Evolutionary conservation across 129 eudicot genomes (phyloP).

Genomic region (Flaveria ramosissima): DNA sequence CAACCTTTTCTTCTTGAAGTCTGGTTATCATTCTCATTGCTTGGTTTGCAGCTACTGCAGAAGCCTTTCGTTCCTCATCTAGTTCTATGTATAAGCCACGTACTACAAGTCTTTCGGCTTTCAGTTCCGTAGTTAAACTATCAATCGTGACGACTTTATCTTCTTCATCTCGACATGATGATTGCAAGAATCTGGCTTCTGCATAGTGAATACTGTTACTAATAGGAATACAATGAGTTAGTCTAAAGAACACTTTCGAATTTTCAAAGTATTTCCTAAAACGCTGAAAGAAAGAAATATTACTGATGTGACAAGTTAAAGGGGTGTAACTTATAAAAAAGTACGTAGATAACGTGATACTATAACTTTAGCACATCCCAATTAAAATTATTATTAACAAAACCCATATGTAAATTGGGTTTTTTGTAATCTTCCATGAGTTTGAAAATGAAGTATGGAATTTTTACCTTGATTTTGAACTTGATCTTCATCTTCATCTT

Average conservation of each 20-base stretch:
- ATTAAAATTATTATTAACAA: too few relatives aligned
- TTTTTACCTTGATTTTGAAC: slow-evolving; percentile 16
- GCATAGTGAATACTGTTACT: neutral
- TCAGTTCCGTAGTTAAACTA: slow-evolving; percentile 30
- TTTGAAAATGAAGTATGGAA: too few relatives aligned
- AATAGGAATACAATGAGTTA: neutral
- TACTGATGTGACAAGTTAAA: too few relatives aligned
- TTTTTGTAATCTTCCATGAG: too few relatives aligned
- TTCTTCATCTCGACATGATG: slow-evolving; percentile 21
- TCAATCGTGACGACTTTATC: slow-evolving; percentile 28
- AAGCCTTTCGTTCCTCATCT: slow-evolving; percentile 55
- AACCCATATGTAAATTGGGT: too few relatives aligned
- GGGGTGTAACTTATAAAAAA: too few relatives aligned
- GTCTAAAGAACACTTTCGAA: too few relatives aligned
- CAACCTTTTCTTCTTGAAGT: slow-evolving; percentile 57
- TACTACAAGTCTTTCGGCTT: slow-evolving; percentile 46
- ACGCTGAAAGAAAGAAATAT: too few relatives aligned
- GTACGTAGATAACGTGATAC: too few relatives aligned
- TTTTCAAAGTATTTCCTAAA: too few relatives aligned
- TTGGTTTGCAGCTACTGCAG: slow-evolving; percentile 51
- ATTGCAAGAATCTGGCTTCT: neutral
- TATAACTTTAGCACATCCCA: too few relatives aligned
- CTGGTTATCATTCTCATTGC: slow-evolving; percentile 61
- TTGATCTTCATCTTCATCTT: slow-evolving; percentile 13
- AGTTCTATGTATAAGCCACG: slow-evolving; percentile 43